Evolutionary conservation across 768 basidiomycete species (phyloP), one percentile per base, ranked within the genome.

Genomic region (Amanita rubescens): DNA sequence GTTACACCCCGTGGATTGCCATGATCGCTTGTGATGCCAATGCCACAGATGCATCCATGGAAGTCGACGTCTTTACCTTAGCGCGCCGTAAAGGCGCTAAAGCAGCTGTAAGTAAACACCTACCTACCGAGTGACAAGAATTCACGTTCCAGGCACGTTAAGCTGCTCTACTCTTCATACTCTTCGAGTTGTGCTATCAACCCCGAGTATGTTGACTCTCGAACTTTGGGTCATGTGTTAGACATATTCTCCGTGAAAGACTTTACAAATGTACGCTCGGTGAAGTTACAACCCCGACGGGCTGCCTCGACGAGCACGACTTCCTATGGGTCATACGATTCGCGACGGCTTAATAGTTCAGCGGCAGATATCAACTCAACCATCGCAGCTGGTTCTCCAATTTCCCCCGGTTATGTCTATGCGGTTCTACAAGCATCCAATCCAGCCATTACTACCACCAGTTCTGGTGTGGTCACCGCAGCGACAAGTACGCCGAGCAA

Each of bases 1-100:
- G 88, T 2, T 74, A 70, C 5, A 90, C 92, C 0, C 91, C 94
- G 3, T 96, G 93, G 92, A 87, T 96, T 60, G 94, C 94, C 11
- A 76, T 94, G 58, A 79, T 96, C 46, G 78, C 82, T 3, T 95
- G 93, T 66, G 92, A 94, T 62, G 62, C 64, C 53, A 93, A 94
- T 65, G 76, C 84, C 15, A 89, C 89, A 14, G 70, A 78, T 55
- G 72, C 79, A 3, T 81, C 82, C 1, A 64, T 72, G 60, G 72
- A 78, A 2, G 65, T 72, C 45, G 93, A 96, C 64, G 78, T 94
- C 49, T 92, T 96, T 67, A 90, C 89, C 0, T 74, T 90, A 38
- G 91, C 90, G 19, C 73, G 77, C 38, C 81, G 86, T 57, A 74
- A 80, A 57, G 94, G 94, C 4, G 94, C 93, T 1, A 78, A 81